Evolutionary conservation across 768 basidiomycete species (phyloP).

Genomic region (Serendipita sp.): DNA sequence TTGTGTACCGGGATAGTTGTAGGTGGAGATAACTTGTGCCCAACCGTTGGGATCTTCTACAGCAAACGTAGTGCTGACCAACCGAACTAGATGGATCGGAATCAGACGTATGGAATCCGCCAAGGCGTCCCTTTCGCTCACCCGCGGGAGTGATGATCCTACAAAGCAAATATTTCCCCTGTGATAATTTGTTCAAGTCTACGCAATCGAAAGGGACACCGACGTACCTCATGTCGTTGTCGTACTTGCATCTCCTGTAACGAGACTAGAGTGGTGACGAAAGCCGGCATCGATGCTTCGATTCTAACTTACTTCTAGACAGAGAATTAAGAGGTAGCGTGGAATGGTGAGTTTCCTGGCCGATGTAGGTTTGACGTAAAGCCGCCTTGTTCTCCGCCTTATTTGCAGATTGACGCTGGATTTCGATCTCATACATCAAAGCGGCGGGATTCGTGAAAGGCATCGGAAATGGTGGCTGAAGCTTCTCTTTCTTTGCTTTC

Average conservation of each 20-base stretch:
- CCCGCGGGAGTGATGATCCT: background rate
- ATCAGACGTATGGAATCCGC: background rate
- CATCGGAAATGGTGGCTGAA: background rate
- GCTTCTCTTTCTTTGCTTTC: background rate
- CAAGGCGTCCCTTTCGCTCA: background rate
- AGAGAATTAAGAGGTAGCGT: background rate
- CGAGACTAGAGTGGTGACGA: background rate
- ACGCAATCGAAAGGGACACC: background rate
- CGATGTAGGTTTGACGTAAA: background rate
- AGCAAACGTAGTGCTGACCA: constrained; percentile 6
- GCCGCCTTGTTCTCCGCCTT: background rate
- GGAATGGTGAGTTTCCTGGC: background rate
- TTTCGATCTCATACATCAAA: background rate
- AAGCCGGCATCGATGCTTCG: background rate
- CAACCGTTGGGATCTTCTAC: constrained; percentile 18
- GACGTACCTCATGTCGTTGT: background rate
- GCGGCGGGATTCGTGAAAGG: background rate
- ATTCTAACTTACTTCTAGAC: background rate
- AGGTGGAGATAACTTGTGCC: constrained; percentile 12
- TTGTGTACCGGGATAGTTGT: constrained; percentile 17
- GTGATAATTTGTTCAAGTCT: background rate
- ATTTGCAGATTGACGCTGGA: background rate
- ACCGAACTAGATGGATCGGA: background rate
- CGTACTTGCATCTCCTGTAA: background rate
- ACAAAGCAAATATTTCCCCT: background rate